Percentiles rank a stretch among this genome's conserved stretches.
phyloP scores from a whole-genome alignment of 352 stramenopile species.

The Globisporangium emineosum region DNA sequence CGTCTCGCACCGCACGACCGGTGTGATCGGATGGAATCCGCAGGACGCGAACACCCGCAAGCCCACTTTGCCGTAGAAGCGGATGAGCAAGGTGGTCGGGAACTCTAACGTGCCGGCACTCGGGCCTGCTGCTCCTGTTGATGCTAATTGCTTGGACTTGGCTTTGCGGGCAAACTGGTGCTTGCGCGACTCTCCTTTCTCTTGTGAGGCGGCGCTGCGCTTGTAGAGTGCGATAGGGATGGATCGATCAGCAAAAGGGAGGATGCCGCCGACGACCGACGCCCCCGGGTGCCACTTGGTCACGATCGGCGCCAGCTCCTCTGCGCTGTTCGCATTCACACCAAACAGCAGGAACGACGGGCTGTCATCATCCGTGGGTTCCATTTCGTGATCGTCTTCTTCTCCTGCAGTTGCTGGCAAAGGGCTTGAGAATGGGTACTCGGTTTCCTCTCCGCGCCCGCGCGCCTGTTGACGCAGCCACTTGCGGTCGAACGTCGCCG shows the following conservation, averaged over 20 bases:
- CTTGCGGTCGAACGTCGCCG: constrained; percentile 50
- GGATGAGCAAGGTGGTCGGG: constrained; percentile 42
- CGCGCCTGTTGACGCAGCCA: constrained; percentile 38
- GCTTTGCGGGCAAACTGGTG: constrained; percentile 13
- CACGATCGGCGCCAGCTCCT: constrained; percentile 34
- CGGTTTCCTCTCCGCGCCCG: constrained; percentile 26
- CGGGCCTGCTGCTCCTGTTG: not conserved
- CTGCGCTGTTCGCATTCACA: constrained; percentile 45
- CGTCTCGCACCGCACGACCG: constrained; percentile 34
- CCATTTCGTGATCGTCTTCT: not conserved
- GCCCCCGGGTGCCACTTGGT: constrained; percentile 34
- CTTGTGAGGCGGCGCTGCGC: not conserved
- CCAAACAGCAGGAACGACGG: constrained; percentile 61
- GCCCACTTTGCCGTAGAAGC: constrained; percentile 33
- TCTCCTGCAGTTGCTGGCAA: not conserved
- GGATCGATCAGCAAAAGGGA: constrained; percentile 34
- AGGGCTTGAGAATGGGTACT: constrained; percentile 29
- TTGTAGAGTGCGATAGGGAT: constrained; percentile 26
- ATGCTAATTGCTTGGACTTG: constrained; percentile 6
- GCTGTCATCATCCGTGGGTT: not conserved
- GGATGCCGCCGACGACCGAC: constrained; percentile 40
- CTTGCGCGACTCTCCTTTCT: not conserved
- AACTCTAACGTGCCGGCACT: constrained; percentile 21
- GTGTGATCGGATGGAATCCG: constrained; percentile 41
- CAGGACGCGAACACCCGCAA: constrained; percentile 37